These are phyloP conservation scores for Chaetomium olivaceum DNA, from an alignment of 2,329 filamentous ascomycete genomes.

Conservation along the genomic window DNA sequence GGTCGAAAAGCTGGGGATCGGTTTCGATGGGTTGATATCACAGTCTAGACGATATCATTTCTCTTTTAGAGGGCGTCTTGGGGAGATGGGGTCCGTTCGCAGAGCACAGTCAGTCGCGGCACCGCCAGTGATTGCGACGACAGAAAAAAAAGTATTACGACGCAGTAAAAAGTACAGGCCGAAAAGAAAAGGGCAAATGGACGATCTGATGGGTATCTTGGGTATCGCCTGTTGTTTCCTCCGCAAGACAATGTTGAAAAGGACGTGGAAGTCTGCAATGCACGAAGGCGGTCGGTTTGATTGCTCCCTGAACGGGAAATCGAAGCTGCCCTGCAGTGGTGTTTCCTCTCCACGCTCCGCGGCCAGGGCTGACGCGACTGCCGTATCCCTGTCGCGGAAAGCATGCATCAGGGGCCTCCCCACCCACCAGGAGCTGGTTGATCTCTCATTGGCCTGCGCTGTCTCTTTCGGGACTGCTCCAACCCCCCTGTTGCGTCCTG, in stretches of 20 bases:
- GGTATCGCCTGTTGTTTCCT: slow-evolving; percentile 21
- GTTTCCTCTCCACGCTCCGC: slow-evolving; percentile 19
- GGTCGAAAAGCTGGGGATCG: slow-evolving; percentile 7
- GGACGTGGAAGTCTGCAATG: slow-evolving; percentile 4
- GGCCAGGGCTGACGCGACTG: slow-evolving; percentile 31
- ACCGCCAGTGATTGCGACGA: slow-evolving; percentile 9
- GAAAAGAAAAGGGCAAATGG: slow-evolving; percentile 18
- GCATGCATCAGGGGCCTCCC: slow-evolving; percentile 32
- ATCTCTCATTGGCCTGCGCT: slow-evolving; percentile 23
- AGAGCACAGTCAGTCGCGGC: slow-evolving; percentile 14
- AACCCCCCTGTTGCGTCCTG: slow-evolving; percentile 1
- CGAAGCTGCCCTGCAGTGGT: slow-evolving; percentile 10
- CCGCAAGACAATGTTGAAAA: slow-evolving; percentile 12
- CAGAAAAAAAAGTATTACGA: slow-evolving; percentile 15
- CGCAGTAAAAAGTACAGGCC: slow-evolving; percentile 15
- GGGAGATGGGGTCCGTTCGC: not conserved
- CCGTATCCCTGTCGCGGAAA: slow-evolving; percentile 32
- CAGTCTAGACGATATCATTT: slow-evolving; percentile 24
- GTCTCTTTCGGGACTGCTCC: not conserved
- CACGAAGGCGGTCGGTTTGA: slow-evolving; percentile 8
- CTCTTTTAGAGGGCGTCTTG: not conserved
- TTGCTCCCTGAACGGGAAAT: slow-evolving; percentile 21
- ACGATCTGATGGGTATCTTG: slow-evolving; percentile 25
- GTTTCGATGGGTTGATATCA: slow-evolving; percentile 16
- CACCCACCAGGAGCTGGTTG: slow-evolving; percentile 14